These are phyloP conservation scores for Lachancea fermentati DNA, from an alignment of 805 yeast species.

Conservation along the genomic window DNA sequence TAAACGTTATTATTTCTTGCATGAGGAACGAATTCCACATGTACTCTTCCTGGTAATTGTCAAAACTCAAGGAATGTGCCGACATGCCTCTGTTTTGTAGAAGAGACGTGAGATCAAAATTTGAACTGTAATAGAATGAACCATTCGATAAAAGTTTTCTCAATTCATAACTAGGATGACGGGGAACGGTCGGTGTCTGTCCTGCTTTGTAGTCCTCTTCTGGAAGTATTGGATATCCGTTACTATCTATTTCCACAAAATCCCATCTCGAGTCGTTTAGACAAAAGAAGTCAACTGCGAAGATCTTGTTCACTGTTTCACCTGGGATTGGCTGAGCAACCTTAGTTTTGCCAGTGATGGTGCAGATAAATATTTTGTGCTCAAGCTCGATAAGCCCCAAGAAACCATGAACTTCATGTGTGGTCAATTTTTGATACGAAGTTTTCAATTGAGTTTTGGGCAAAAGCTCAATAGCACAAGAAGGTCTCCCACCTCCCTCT, in stretches of 20 bases:
- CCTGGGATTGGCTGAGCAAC: constrained; percentile 80
- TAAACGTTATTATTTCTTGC: constrained; percentile 69
- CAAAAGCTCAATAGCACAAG: constrained; percentile 47
- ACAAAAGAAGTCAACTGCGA: constrained; percentile 82
- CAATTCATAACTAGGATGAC: constrained; percentile 80
- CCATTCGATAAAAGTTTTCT: constrained; percentile 78
- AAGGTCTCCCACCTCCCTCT: constrained; percentile 25
- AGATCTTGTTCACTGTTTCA: constrained; percentile 75
- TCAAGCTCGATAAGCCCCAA: constrained; percentile 74
- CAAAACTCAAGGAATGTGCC: constrained; percentile 42
- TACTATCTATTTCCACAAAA: constrained; percentile 58
- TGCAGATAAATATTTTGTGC: constrained; percentile 63
- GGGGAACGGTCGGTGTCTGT: constrained; percentile 32
- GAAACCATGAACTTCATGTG: constrained; percentile 54
- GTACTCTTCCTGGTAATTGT: constrained; percentile 71
- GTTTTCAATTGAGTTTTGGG: constrained; percentile 35
- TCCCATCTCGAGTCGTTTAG: constrained; percentile 75
- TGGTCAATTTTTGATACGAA: constrained; percentile 40
- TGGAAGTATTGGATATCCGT: constrained; percentile 55
- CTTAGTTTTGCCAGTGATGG: constrained; percentile 67
- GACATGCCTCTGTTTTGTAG: constrained; percentile 69
- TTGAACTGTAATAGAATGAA: constrained; percentile 85
- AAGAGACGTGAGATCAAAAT: constrained; percentile 86
- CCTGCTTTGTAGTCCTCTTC: constrained; percentile 32
- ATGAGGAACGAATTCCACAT: constrained; percentile 97